Percentiles rank a stretch among this genome's conserved stretches.
These are phyloP conservation scores for Lasiosphaeriaceae sp. DNA, from an alignment of 495 filamentous ascomycete genomes.

Conservation along the genomic window DNA sequence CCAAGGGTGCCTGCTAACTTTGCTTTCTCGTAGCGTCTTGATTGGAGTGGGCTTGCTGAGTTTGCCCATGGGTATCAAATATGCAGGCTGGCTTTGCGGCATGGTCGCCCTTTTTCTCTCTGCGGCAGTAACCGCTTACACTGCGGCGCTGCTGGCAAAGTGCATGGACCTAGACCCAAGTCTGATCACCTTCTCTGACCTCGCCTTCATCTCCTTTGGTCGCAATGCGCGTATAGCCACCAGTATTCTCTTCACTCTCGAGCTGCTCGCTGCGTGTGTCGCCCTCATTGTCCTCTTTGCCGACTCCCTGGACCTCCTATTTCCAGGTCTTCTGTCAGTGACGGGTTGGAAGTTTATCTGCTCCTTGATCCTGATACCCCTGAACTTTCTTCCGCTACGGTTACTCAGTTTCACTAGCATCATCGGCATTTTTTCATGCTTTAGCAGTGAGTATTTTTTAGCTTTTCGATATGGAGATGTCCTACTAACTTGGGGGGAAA, in stretches of 20 bases:
- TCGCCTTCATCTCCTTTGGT: constrained; percentile 93
- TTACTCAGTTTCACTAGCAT: constrained; percentile 87
- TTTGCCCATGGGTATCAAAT: constrained; percentile 83
- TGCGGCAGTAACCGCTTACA: constrained; percentile 76
- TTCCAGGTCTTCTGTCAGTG: constrained; percentile 64
- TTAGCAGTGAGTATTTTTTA: constrained; percentile 62
- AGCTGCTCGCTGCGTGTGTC: constrained; percentile 84
- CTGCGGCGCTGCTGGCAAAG: constrained; percentile 78
- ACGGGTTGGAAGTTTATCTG: constrained; percentile 84
- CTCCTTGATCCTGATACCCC: constrained; percentile 72
- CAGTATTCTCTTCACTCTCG: constrained; percentile 80
- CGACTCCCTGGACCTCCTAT: constrained; percentile 76
- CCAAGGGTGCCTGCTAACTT: constrained; percentile 17
- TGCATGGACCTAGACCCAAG: constrained; percentile 78
- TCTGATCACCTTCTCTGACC: constrained; percentile 84
- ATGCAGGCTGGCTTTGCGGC: constrained; percentile 88
- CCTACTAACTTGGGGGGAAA: constrained; percentile 5
- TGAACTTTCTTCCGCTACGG: constrained; percentile 81
- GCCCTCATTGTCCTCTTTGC: constrained; percentile 91
- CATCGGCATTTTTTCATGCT: constrained; percentile 81
- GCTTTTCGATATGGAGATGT: not conserved
- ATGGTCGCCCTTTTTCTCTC: constrained; percentile 69
- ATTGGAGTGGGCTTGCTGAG: constrained; percentile 89
- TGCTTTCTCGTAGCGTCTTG: constrained; percentile 51
- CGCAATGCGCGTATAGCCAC: constrained; percentile 72